Evolutionary conservation across 257 asterid genomes (phyloP).

Genomic region (Euphrasia confusa): DNA sequence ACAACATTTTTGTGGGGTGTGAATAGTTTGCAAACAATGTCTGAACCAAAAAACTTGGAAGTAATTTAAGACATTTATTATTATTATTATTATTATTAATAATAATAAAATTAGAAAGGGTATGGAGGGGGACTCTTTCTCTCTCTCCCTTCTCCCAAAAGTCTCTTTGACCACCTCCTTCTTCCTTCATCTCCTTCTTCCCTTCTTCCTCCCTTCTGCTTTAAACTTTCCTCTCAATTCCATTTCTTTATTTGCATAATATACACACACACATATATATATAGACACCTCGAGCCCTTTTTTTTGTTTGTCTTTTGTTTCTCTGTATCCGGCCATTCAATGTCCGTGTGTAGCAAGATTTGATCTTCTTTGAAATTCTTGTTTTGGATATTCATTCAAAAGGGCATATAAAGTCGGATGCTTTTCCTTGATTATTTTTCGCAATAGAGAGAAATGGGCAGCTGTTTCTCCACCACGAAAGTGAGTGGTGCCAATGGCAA

Average conservation of each 20-base stretch:
- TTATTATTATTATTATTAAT: no score
- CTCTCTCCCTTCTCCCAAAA: constrained; percentile 28
- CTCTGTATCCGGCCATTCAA: background rate
- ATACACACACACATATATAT: constrained; percentile 29
- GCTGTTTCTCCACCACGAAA: constrained; percentile 66
- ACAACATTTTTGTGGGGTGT: no score
- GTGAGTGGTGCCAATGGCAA: constrained; percentile 33
- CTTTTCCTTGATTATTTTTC: background rate
- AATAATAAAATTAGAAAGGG: no score
- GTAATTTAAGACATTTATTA: no score
- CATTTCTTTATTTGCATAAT: constrained; percentile 23
- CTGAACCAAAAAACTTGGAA: no score
- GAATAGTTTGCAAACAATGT: no score
- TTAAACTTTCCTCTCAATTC: constrained; percentile 38
- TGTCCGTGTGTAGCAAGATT: constrained; percentile 4
- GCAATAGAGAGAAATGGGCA: constrained; percentile 51
- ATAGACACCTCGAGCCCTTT: constrained; percentile 7
- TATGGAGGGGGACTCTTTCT: constrained; percentile 27
- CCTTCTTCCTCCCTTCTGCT: constrained; percentile 21
- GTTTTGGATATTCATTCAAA: constrained; percentile 24
- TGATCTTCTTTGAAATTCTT: constrained; percentile 24
- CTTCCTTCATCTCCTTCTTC: constrained; percentile 66
- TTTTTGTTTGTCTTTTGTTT: background rate
- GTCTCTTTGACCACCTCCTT: constrained; percentile 54
- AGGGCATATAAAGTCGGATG: constrained; percentile 17